phyloP scores from a whole-genome alignment of 129 eudicot species.

The Artemisia tridentata region DNA sequence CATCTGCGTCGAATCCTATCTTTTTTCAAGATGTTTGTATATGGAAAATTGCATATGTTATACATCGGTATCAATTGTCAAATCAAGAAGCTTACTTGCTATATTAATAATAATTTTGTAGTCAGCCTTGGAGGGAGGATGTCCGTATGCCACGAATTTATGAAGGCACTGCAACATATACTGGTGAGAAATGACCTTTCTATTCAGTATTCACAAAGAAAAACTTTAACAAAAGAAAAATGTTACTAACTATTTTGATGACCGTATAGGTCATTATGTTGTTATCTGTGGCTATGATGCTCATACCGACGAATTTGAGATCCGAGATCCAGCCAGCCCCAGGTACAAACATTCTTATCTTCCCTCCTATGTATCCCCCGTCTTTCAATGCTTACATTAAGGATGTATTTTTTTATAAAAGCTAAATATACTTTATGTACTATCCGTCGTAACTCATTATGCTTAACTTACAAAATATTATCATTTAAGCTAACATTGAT shows the following conservation, averaged over 20 bases:
- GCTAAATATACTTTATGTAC: no score
- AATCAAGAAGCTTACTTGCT: conserved; percentile 18
- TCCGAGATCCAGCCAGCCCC: conserved; percentile 97
- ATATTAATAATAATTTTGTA: conserved; percentile 24
- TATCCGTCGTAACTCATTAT: no score
- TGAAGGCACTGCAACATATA: conserved; percentile 57
- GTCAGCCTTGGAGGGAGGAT: conserved; percentile 74
- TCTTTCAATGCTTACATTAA: not conserved
- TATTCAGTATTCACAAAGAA: not conserved
- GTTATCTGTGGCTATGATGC: conserved; percentile 94
- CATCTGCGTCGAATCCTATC: no score
- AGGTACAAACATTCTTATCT: conserved; percentile 43
- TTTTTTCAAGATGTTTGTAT: no score
- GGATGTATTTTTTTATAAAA: no score
- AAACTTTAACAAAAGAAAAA: not conserved
- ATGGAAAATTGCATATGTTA: not conserved
- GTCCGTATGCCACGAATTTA: conserved; percentile 54
- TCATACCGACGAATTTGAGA: conserved; percentile 74
- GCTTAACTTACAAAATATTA: no score
- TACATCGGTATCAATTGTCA: not conserved
- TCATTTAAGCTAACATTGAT: no score
- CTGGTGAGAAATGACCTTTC: conserved; percentile 51
- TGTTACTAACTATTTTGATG: conserved; percentile 5
- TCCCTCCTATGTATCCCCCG: not conserved
- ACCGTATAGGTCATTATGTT: conserved; percentile 75